phyloP scores from a whole-genome alignment of 768 basidiomycete species.

The Cantharellus cinnabarinus region DNA sequence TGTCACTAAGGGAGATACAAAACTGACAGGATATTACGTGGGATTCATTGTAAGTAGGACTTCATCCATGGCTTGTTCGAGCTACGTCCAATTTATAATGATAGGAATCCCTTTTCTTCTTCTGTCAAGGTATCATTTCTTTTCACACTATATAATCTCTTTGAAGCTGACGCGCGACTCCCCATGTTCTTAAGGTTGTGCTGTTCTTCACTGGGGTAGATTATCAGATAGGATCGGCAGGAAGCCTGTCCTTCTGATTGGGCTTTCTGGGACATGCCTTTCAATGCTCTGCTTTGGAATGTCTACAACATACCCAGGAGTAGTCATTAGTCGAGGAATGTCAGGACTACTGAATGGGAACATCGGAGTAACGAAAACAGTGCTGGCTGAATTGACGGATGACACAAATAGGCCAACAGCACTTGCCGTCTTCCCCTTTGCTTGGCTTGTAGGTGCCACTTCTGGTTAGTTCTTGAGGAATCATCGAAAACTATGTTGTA shows the following conservation, averaged over 20 bases:
- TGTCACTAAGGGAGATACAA: slow-evolving; percentile 5
- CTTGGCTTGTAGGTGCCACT: slow-evolving; percentile 4
- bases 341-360: slow-evolving; percentile 7
- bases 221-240: slow-evolving; percentile 14
- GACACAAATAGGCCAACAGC: slow-evolving; percentile 8
- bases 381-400: slow-evolving; percentile 4
- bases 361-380: slow-evolving; percentile 7
- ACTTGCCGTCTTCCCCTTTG: slow-evolving; percentile 6
- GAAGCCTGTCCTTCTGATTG: slow-evolving; percentile 5
- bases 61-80: background rate
- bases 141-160: background rate
- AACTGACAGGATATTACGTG: slow-evolving; percentile 5
- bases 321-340: slow-evolving; percentile 7
- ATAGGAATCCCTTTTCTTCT: slow-evolving; percentile 8
- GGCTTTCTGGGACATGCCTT: slow-evolving; percentile 8
- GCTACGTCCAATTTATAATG: background rate
- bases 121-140: background rate
- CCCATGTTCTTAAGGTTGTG: background rate
- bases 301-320: slow-evolving; percentile 5
- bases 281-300: slow-evolving; percentile 9
- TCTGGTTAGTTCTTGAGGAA: background rate
- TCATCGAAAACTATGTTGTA: background rate
- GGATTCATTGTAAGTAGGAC: slow-evolving; percentile 4
- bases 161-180: background rate
- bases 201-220: slow-evolving; percentile 15